Percentiles rank a stretch among this genome's conserved stretches.
Evolutionary conservation across 2,329 filamentous ascomycete genomes (phyloP).

Genomic region (Colletotrichum filicis): DNA sequence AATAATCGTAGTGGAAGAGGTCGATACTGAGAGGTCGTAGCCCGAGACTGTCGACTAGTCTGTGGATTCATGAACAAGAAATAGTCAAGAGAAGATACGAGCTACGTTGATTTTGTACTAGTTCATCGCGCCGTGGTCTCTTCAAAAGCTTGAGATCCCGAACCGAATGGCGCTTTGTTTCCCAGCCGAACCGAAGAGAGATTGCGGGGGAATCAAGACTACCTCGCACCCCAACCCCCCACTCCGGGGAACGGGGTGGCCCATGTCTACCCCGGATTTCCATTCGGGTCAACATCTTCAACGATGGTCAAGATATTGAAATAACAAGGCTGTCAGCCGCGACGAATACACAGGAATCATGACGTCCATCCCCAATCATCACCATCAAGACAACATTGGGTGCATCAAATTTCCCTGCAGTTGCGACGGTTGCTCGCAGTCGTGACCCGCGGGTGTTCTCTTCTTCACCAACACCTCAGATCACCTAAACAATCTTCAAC

Average conservation of each 20-base stretch:
- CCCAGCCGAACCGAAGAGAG: conserved; percentile 14
- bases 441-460: not conserved
- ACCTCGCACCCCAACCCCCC: not conserved
- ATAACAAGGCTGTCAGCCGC: not conserved
- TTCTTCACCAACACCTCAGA: not conserved
- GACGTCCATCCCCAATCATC: not conserved
- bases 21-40: too few relatives aligned
- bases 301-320: not conserved
- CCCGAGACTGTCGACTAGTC: too few relatives aligned
- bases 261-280: conserved; percentile 1
- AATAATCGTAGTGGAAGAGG: too few relatives aligned
- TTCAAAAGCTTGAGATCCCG: not conserved
- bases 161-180: not conserved
- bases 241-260: conserved; percentile 16
- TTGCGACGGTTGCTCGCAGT: conserved; percentile 32
- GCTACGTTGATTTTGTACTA: too few relatives aligned
- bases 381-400: not conserved
- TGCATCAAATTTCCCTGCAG: not conserved
- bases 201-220: conserved; percentile 2
- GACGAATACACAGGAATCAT: not conserved
- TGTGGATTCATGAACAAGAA: too few relatives aligned
- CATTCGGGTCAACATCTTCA: not conserved
- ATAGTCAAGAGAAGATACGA: too few relatives aligned
- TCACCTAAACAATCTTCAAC: not conserved
- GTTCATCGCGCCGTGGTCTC: not conserved